Conservation (phyloP, 331 rosid genomes). For the Dryas integrifolia region DNA sequence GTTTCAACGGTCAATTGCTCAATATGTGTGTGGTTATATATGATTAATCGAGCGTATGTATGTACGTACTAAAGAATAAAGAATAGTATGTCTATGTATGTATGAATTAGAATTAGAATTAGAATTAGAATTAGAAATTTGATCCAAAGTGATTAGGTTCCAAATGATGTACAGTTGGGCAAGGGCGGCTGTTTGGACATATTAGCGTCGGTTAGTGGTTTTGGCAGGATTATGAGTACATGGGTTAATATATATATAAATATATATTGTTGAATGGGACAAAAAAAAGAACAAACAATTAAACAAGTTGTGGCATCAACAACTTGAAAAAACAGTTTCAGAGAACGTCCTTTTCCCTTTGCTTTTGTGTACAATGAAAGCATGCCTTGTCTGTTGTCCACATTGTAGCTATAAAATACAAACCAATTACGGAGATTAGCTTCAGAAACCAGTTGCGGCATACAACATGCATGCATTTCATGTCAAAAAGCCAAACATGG, state of each 20-base stretch:
- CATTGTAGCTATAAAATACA: background rate
- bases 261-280: slow-evolving; percentile 38
- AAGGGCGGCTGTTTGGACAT: slow-evolving; percentile 57
- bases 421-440: no score
- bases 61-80: no score
- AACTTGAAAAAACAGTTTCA: slow-evolving; percentile 22
- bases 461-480: no score
- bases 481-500: no score
- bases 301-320: slow-evolving; percentile 41
- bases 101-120: background rate
- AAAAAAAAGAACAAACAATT: slow-evolving; percentile 45
- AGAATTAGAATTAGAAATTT: background rate
- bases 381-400: slow-evolving; percentile 53
- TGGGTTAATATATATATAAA: background rate
- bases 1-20: no score
- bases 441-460: no score
- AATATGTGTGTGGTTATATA: no score
- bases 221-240: slow-evolving; percentile 22
- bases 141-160: slow-evolving; percentile 17
- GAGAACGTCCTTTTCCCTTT: slow-evolving; percentile 11
- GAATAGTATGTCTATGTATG: no score
- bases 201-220: slow-evolving; percentile 42
- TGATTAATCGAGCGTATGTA: no score
- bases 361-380: slow-evolving; percentile 27
- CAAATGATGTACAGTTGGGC: slow-evolving; percentile 36